phyloP scores from a whole-genome alignment of 2,329 filamentous ascomycete species.

The Trichophyton verrucosum region DNA sequence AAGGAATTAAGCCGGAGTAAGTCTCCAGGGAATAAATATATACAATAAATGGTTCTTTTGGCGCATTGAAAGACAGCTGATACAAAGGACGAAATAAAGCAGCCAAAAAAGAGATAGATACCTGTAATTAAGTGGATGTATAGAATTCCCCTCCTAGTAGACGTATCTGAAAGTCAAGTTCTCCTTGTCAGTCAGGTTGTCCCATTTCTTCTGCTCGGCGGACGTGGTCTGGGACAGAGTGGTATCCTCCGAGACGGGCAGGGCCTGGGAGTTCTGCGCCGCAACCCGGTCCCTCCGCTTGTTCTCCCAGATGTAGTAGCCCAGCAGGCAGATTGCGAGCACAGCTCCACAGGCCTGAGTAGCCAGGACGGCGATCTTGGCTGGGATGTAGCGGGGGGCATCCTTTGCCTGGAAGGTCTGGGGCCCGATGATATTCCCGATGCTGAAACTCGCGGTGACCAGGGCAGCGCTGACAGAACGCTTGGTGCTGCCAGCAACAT shows the following conservation, averaged over 20 bases:
- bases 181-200: slow-evolving; percentile 24
- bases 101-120: not conserved
- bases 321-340: slow-evolving; percentile 18
- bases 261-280: slow-evolving; percentile 12
- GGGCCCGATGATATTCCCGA: slow-evolving; percentile 35
- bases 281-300: slow-evolving; percentile 16
- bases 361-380: slow-evolving; percentile 9
- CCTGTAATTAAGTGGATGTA: not conserved
- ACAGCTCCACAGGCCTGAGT: slow-evolving; percentile 8
- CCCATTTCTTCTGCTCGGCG: slow-evolving; percentile 20
- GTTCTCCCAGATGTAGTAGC: slow-evolving; percentile 23
- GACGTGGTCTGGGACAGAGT: not conserved
- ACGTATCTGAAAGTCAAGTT: slow-evolving; percentile 47
- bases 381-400: slow-evolving; percentile 21
- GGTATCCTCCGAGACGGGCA: not conserved
- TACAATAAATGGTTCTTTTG: not conserved
- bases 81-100: not conserved
- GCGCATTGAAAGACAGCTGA: not conserved
- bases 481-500: slow-evolving; percentile 39
- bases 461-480: slow-evolving; percentile 36
- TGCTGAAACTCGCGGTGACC: slow-evolving; percentile 32
- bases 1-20: not conserved
- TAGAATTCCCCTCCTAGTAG: slow-evolving; percentile 22
- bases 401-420: slow-evolving; percentile 33
- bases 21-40: not conserved